Percentiles rank a stretch among this genome's conserved stretches.
Conservation (phyloP, 495 filamentous ascomycete species). For the Hyaloscypha bicolor region DNA sequence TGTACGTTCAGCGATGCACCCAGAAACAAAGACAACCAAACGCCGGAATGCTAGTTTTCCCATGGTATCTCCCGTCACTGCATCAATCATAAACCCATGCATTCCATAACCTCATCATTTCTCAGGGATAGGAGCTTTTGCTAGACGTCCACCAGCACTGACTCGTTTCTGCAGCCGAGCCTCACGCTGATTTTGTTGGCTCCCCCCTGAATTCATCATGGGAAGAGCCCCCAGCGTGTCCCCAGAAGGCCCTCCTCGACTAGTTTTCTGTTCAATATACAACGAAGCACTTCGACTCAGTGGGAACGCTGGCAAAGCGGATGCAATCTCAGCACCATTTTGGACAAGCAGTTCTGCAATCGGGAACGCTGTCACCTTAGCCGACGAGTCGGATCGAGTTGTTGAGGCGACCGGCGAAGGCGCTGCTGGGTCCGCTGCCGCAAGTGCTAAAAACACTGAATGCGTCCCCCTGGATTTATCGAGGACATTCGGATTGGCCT, state of each 20-base stretch:
- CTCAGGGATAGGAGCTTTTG: slow-evolving; percentile 59
- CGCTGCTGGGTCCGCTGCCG: slow-evolving; percentile 87
- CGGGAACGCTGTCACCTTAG: slow-evolving; percentile 64
- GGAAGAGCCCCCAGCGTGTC: slow-evolving; percentile 28
- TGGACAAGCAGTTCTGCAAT: slow-evolving; percentile 91
- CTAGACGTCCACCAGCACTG: slow-evolving; percentile 60
- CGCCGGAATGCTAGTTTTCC: slow-evolving; percentile 30
- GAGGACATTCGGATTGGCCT: slow-evolving; percentile 81
- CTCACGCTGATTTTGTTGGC: slow-evolving; percentile 45
- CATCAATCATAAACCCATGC: slow-evolving; percentile 24
- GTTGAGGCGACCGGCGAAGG: slow-evolving; percentile 50
- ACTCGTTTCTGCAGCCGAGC: slow-evolving; percentile 62
- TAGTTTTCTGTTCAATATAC: slow-evolving; percentile 83
- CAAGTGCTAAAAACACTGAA: slow-evolving; percentile 85
- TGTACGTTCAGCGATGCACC: slow-evolving; percentile 22
- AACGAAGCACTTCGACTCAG: slow-evolving; percentile 74
- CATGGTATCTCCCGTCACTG: slow-evolving; percentile 31
- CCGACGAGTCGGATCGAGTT: slow-evolving; percentile 31
- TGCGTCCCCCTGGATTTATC: slow-evolving; percentile 90
- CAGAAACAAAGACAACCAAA: slow-evolving; percentile 21
- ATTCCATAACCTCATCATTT: slow-evolving; percentile 25
- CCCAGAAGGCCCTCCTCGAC: slow-evolving; percentile 31
- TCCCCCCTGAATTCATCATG: slow-evolving; percentile 14
- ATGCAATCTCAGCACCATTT: slow-evolving; percentile 88
- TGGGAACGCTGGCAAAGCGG: slow-evolving; percentile 70